Evolutionary conservation across 305 asterid genomes (phyloP).

Genomic region (Galium porrigens): DNA sequence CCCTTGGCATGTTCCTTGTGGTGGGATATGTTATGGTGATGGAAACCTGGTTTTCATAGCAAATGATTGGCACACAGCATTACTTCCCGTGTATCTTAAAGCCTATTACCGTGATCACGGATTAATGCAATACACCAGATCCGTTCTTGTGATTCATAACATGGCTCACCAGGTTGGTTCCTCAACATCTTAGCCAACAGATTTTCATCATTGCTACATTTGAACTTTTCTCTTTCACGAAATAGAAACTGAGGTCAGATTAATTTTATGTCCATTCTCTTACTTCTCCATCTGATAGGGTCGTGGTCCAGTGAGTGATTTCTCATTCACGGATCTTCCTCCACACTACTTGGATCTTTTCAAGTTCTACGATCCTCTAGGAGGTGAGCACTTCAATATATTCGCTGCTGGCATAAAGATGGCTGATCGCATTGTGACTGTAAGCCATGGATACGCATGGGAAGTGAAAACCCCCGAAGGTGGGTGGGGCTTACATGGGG

Average conservation of each 20-base stretch:
- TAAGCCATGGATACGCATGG: constrained; percentile 80
- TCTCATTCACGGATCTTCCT: constrained; percentile 56
- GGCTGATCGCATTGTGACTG: constrained; percentile 77
- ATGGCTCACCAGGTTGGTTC: constrained; percentile 87
- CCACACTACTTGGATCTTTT: constrained; percentile 52
- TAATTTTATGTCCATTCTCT: constrained; percentile 13
- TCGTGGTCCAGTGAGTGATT: constrained; percentile 85
- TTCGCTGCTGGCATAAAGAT: constrained; percentile 82
- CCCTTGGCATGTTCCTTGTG: constrained; percentile 96
- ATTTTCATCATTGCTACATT: neutral
- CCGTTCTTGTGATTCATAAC: constrained; percentile 83
- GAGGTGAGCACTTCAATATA: constrained; percentile 87
- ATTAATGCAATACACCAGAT: constrained; percentile 67
- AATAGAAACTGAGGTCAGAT: neutral
- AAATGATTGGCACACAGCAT: constrained; percentile 95
- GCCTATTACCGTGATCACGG: constrained; percentile 90
- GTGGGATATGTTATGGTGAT: constrained; percentile 94
- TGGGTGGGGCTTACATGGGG: constrained; percentile 81
- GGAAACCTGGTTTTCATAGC: constrained; percentile 88
- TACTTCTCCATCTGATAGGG: constrained; percentile 39
- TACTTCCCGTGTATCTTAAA: constrained; percentile 81
- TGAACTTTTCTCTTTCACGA: neutral
- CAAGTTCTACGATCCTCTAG: constrained; percentile 66
- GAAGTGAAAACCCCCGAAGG: constrained; percentile 79
- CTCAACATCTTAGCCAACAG: neutral